Percentiles rank a stretch among this genome's conserved stretches.
phyloP scores from a whole-genome alignment of 202 grass and related monocot species.

The Schoenoplectus tabernaemontani region DNA sequence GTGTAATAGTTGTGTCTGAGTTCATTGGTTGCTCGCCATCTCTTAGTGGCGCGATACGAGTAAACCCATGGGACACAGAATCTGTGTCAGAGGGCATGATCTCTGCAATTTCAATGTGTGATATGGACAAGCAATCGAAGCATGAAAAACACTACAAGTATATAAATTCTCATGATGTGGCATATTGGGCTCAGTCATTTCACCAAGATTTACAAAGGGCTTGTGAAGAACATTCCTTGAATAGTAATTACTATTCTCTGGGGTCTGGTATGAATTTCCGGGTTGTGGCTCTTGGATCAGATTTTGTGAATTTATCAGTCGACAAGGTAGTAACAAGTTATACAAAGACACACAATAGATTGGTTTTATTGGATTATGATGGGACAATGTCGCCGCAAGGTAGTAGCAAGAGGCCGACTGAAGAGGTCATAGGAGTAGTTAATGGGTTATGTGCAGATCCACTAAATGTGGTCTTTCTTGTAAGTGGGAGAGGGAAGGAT shows the following conservation, averaged over 20 bases:
- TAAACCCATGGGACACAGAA: conserved; percentile 51
- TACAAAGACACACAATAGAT: conserved; percentile 23
- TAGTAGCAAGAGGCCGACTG: conserved; percentile 35
- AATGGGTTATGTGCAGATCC: conserved; percentile 41
- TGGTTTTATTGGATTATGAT: conserved; percentile 59
- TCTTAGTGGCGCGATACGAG: conserved; percentile 44
- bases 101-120: conserved; percentile 30
- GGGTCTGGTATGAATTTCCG: conserved; percentile 43
- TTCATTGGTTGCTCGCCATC: conserved; percentile 54
- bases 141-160: conserved; percentile 58
- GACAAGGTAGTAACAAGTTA: conserved; percentile 34
- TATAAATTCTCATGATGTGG: conserved; percentile 45
- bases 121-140: conserved; percentile 38
- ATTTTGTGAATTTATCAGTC: conserved; percentile 41
- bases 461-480: conserved; percentile 40
- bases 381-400: conserved; percentile 41
- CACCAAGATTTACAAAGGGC: conserved; percentile 39
- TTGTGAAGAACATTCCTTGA: conserved; percentile 29
- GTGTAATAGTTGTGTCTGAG: conserved; percentile 46
- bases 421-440: conserved; percentile 36
- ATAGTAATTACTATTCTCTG: conserved; percentile 27
- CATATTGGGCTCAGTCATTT: conserved; percentile 42
- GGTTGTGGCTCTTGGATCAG: conserved; percentile 34
- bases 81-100: conserved; percentile 35
- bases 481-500: conserved; percentile 48